These are phyloP conservation scores for Austroboletus niveus DNA, from an alignment of 1,284 basidiomycete genomes.

Conservation along the genomic window DNA sequence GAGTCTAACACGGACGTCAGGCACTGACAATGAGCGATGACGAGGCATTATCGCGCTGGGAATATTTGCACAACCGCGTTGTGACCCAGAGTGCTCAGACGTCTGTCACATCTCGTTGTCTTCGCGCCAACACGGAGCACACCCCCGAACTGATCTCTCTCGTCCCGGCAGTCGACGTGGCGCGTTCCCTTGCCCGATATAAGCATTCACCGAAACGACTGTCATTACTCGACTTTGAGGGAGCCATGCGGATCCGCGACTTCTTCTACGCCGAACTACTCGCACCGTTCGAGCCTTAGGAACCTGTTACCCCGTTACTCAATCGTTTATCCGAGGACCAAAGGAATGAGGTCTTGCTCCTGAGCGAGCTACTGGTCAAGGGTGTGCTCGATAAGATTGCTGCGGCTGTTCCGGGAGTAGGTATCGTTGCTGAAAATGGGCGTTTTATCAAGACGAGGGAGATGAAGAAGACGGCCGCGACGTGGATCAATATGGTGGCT, in stretches of 20 bases:
- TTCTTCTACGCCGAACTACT: too few species aligned
- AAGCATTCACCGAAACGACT: too few species aligned
- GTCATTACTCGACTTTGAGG: too few species aligned
- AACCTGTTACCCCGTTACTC: slow-evolving; percentile 57
- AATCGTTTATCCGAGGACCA: slow-evolving; percentile 59
- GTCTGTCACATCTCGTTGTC: slow-evolving; percentile 60
- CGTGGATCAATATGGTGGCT: slow-evolving; percentile 79
- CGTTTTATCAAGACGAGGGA: slow-evolving; percentile 70
- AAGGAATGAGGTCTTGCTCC: slow-evolving; percentile 77
- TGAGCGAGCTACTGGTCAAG: slow-evolving; percentile 34
- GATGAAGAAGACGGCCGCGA: slow-evolving; percentile 34
- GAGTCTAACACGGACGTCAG: slow-evolving; percentile 17
- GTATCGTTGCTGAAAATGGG: slow-evolving; percentile 88
- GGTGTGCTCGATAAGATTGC: slow-evolving; percentile 38
- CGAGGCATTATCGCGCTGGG: slow-evolving; percentile 46
- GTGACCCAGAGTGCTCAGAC: too few species aligned
- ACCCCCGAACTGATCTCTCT: slow-evolving; percentile 14
- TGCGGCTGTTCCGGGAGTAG: slow-evolving; percentile 60
- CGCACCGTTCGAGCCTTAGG: slow-evolving; percentile 48
- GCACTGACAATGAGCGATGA: slow-evolving; percentile 47
- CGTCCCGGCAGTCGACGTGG: too few species aligned
- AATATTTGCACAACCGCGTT: too few species aligned
- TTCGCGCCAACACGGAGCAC: slow-evolving; percentile 71
- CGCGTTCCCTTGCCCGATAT: too few species aligned
- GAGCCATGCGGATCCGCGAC: too few species aligned